Conservation (phyloP, 768 basidiomycete species). For the Naganishia friedmannii region DNA sequence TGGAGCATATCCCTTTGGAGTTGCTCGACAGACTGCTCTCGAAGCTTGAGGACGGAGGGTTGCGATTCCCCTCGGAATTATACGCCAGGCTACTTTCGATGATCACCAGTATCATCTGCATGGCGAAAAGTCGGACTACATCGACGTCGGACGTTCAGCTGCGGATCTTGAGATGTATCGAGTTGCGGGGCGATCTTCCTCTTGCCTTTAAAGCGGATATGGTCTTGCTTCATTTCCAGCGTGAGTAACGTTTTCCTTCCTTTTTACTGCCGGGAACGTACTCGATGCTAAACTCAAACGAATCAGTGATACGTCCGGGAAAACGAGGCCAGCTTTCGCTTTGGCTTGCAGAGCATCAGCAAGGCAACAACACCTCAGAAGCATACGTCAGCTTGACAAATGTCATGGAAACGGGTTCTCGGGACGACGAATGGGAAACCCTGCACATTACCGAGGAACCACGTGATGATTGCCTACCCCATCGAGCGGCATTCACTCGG, state of each 20-base stretch:
- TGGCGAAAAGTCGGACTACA: not conserved
- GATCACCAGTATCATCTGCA: constrained; percentile 19
- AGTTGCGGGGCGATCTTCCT: not conserved
- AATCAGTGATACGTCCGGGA: not conserved
- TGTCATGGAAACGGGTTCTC: too few relatives aligned
- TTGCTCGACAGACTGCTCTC: not conserved
- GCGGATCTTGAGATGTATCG: not conserved
- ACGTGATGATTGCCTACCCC: not conserved
- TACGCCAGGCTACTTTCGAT: not conserved
- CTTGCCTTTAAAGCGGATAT: not conserved
- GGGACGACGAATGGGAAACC: constrained; percentile 7
- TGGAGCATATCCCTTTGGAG: not conserved
- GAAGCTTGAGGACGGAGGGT: not conserved
- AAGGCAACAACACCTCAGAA: not conserved
- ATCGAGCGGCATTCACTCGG: constrained; percentile 8
- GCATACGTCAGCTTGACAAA: not conserved
- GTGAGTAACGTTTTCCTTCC: not conserved
- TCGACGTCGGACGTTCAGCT: not conserved
- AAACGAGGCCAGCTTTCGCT: constrained; percentile 1
- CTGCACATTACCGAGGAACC: not conserved
- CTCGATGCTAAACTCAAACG: not conserved
- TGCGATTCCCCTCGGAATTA: not conserved
- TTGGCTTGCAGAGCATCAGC: not conserved
- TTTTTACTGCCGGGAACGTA: not conserved
- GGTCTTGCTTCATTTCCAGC: constrained; percentile 4